Conservation (phyloP, 371 early-diverging fungal genomes). For the Mycotypha africana region DNA sequence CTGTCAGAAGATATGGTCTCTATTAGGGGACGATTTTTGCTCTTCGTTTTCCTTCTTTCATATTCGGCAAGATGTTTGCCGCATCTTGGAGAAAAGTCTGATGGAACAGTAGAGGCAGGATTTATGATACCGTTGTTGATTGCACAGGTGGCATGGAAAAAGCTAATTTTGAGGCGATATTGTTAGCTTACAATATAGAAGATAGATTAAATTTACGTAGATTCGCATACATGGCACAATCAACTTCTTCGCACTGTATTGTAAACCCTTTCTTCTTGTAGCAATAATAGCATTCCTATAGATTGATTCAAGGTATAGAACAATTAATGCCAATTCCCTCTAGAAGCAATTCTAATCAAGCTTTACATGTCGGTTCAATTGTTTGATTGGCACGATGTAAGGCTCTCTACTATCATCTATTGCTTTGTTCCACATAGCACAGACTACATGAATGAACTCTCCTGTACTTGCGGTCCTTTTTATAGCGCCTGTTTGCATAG, state of each 20-base stretch:
- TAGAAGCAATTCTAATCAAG: no score
- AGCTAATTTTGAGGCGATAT: slow-evolving; percentile 2
- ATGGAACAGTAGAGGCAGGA: slow-evolving; percentile 9
- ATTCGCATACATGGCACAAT: slow-evolving; percentile 31
- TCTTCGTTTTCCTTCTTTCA: no score
- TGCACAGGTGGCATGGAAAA: slow-evolving; percentile 31
- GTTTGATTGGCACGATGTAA: slow-evolving; percentile 22
- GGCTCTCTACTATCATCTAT: slow-evolving; percentile 35
- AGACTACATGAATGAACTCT: slow-evolving; percentile 54
- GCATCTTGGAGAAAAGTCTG: slow-evolving; percentile 8
- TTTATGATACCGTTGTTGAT: slow-evolving; percentile 20
- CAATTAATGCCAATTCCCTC: no score
- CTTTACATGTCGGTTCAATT: slow-evolving; percentile 24
- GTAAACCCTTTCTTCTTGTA: slow-evolving; percentile 25
- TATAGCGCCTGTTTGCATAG: slow-evolving; percentile 40
- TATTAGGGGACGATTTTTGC: no score
- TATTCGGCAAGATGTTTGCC: slow-evolving; percentile 6
- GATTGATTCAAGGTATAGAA: no score
- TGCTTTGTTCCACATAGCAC: slow-evolving; percentile 47
- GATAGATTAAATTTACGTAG: no score
- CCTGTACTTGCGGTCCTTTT: slow-evolving; percentile 45
- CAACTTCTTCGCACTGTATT: slow-evolving; percentile 24
- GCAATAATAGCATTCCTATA: slow-evolving; percentile 30
- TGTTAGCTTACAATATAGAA: neutral
- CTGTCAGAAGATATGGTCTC: no score